Conservation (phyloP, 2,329 filamentous ascomycete species). For the Hymenoscyphus repandus region DNA sequence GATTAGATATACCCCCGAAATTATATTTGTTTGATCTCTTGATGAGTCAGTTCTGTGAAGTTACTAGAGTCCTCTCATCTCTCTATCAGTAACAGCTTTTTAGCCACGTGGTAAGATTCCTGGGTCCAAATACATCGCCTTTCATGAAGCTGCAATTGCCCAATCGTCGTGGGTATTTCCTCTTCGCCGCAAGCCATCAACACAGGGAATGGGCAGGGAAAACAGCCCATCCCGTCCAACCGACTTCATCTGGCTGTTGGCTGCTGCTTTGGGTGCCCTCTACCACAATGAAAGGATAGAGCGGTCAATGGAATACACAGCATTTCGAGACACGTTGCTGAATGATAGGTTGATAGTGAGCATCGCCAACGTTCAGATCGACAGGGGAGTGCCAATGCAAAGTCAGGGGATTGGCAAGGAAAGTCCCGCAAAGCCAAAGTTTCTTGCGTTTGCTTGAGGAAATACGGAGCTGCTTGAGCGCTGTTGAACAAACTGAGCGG, state of each 20-base stretch:
- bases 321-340: conserved; percentile 16
- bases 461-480: no score
- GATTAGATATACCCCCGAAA: conserved; percentile 3
- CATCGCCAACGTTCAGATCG: neutral
- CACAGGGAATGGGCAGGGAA: neutral
- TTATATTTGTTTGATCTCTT: neutral
- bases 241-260: neutral
- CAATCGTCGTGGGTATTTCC: neutral
- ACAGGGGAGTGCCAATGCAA: neutral
- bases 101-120: neutral
- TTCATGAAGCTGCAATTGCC: no score
- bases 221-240: neutral
- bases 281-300: neutral
- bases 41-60: neutral
- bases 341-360: conserved; percentile 17
- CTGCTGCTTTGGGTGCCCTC: neutral
- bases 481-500: no score
- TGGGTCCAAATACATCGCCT: neutral
- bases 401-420: no score
- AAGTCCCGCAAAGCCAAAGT: no score
- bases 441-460: no score
- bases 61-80: neutral
- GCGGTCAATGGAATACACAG: conserved; percentile 4
- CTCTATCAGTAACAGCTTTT: neutral
- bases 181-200: no score